These are phyloP conservation scores for Candida pseudoviswanathii DNA, from an alignment of 1,139 yeast species.

Conservation along the genomic window DNA sequence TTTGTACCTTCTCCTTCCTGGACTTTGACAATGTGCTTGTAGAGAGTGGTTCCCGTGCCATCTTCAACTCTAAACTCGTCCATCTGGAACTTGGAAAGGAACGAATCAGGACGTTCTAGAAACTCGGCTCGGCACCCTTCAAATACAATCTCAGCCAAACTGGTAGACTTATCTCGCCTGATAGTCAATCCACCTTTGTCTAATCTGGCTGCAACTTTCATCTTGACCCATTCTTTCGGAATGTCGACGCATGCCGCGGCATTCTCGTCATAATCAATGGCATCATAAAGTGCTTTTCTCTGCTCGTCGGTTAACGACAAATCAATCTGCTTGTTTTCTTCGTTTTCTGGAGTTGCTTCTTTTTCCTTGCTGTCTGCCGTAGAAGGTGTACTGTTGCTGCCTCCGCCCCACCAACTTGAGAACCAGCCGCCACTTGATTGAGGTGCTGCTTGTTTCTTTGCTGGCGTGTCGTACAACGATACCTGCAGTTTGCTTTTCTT, in stretches of 20 bases:
- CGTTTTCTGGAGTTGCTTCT: constrained; percentile 9
- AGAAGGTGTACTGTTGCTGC: constrained; percentile 3
- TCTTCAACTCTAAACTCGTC: constrained; percentile 86
- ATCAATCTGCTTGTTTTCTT: constrained; percentile 20
- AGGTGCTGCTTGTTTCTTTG: constrained; percentile 16
- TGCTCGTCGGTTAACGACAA: constrained; percentile 63
- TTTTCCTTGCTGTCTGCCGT: constrained; percentile 3
- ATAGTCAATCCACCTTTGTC: constrained; percentile 78
- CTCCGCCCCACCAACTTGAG: constrained; percentile 60
- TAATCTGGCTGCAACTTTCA: constrained; percentile 69
- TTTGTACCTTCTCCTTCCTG: constrained; percentile 26
- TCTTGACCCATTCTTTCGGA: constrained; percentile 71
- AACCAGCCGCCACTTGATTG: constrained; percentile 49
- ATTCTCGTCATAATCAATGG: constrained; percentile 87
- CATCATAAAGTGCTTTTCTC: constrained; percentile 82
- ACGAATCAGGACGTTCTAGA: constrained; percentile 79
- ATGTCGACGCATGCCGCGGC: constrained; percentile 59
- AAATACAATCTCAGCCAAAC: constrained; percentile 76
- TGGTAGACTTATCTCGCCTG: constrained; percentile 40
- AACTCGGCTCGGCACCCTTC: constrained; percentile 80
- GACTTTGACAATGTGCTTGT: constrained; percentile 87
- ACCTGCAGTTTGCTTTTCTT: constrained; percentile 50
- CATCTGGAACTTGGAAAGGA: constrained; percentile 68
- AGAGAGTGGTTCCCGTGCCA: constrained; percentile 72
- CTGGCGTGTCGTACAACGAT: constrained; percentile 13